phyloP scores from a whole-genome alignment of 306 rosid species.

The Cucumis hystrix region DNA sequence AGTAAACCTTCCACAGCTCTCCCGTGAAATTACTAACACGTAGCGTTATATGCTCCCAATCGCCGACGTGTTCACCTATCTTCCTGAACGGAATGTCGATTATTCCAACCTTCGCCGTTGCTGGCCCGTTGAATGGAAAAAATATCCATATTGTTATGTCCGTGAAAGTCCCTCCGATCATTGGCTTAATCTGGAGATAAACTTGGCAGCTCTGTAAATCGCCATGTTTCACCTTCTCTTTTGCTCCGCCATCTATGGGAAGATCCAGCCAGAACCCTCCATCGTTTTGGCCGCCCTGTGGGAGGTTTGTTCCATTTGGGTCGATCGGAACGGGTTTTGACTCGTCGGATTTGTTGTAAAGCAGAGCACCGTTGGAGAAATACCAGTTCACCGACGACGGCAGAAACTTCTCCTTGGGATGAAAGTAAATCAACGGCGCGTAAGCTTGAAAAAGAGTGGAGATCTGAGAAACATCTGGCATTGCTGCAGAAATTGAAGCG shows the following conservation, averaged over 20 bases:
- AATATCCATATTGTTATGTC: constrained; percentile 62
- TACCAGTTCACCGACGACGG: constrained; percentile 54
- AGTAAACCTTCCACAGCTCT: constrained; percentile 31
- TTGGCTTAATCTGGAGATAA: constrained; percentile 48
- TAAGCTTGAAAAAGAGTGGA: constrained; percentile 34
- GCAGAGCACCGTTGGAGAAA: constrained; percentile 51
- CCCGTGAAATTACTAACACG: constrained; percentile 62
- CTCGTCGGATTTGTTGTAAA: constrained; percentile 24
- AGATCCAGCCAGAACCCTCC: constrained; percentile 59
- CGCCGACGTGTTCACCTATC: constrained; percentile 65
- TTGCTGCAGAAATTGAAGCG: constrained; percentile 14
- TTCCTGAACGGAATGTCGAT: constrained; percentile 29
- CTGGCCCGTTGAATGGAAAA: constrained; percentile 72
- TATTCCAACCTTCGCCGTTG: constrained; percentile 34
- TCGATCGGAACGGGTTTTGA: constrained; percentile 31
- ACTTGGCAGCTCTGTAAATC: constrained; percentile 28
- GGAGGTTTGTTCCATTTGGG: constrained; percentile 48
- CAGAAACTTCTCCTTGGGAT: constrained; percentile 40
- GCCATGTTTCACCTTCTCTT: constrained; percentile 41
- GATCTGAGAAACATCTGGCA: constrained; percentile 45
- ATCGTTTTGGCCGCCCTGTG: constrained; percentile 41
- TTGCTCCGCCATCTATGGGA: constrained; percentile 28
- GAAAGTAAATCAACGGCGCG: constrained; percentile 51
- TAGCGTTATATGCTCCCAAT: constrained; percentile 78
- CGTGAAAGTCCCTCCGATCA: constrained; percentile 58